Conservation (phyloP, 2,329 filamentous ascomycete genomes). For the Arthrobotrys megalospora region DNA sequence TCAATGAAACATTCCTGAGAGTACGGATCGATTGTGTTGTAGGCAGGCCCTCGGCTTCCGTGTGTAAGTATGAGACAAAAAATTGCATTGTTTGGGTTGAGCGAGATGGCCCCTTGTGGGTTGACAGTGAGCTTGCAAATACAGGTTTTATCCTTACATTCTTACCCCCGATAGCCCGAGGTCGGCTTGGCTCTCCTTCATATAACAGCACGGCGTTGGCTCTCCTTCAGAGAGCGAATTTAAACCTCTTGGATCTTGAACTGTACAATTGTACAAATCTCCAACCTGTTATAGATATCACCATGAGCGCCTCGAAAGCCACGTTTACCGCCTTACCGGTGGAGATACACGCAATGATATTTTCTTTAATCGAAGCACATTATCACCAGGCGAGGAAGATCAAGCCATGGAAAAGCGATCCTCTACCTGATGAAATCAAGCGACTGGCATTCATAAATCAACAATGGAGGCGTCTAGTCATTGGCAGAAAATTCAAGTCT, state of each 20-base stretch:
- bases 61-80: not conserved
- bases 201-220: not conserved
- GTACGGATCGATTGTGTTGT: not conserved
- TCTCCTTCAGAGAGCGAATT: conserved; percentile 7
- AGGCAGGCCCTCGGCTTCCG: not conserved
- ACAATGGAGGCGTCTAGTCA: conserved; percentile 48
- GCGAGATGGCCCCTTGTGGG: not conserved
- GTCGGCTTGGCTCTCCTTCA: conserved; percentile 6
- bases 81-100: not conserved
- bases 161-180: not conserved
- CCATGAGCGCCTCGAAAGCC: conserved; percentile 36
- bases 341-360: conserved; percentile 46
- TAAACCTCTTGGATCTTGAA: conserved; percentile 10
- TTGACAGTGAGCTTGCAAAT: not conserved
- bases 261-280: conserved; percentile 3
- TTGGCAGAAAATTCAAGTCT: conserved; percentile 38
- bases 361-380: conserved; percentile 44
- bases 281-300: conserved; percentile 16
- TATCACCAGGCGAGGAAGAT: conserved; percentile 31
- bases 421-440: conserved; percentile 36
- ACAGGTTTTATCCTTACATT: not conserved
- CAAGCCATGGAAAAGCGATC: conserved; percentile 38
- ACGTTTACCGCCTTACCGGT: conserved; percentile 42
- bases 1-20: not conserved
- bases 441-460: conserved; percentile 50